Evolutionary conservation across 805 yeast species (phyloP), one percentile per base, ranked within the genome.

Genomic region (Candida jianshihensis): DNA sequence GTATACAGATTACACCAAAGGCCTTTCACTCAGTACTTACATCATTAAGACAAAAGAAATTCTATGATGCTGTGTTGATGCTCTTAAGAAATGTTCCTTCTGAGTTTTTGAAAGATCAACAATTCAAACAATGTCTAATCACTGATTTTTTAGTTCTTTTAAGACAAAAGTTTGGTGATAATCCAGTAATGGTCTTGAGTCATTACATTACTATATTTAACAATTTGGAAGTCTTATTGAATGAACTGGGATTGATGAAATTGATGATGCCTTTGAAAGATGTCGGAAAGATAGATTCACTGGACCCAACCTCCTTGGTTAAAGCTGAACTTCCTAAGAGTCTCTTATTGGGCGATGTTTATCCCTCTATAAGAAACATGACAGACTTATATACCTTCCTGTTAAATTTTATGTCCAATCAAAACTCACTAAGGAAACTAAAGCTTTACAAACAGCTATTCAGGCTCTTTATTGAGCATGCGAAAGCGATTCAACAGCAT

Each of bases 201-300:
- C 51, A 53, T 31, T 47, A 50, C 21, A 22, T 44, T 5, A 42
- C 51, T 1, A 35, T 49, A 2, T 53, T 36, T 27, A 47, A 51
- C 4, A 13, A 35, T 6, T 31, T 46, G 3, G 13, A 9, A 8
- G 15, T 30, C 4, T 7, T 46, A 7, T 21, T 51, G 13, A 41
- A 50, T 26, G 40, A 41, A 3, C 30, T 53, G 19, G 46, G 49
- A 2, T 15, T 53, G 13, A n/a, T 40, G 1, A 41, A 41, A 4
- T 36, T 51, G 14, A 31, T 49, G 2, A 37, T 42, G 13, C 33
- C 39, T 7, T 31, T 28, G 13, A 8, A 25, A 11, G 32, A 33
- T 4, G 34, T 25, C 7, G 30, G 34, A 0, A 14, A 30, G 8
- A 15, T 34, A 0, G 30, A 36, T 9, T n/a, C 31, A 7, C 16